Conservation (phyloP, 2,329 filamentous ascomycete species). For the Aspergillus chevalieri region DNA sequence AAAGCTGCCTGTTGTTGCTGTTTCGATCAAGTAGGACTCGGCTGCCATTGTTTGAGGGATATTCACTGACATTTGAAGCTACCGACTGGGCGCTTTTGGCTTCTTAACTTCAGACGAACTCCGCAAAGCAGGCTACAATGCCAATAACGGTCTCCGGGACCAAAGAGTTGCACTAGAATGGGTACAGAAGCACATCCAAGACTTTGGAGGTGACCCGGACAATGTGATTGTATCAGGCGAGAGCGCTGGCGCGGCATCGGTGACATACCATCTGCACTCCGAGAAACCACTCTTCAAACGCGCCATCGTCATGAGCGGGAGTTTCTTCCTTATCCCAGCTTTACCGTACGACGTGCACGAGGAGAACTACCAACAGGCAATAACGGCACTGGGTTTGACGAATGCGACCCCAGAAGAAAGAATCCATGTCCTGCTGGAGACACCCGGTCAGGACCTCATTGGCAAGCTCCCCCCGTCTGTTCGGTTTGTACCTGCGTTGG, state of each 20-base stretch:
- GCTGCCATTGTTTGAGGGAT: neutral
- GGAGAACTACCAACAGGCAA: conserved; percentile 35
- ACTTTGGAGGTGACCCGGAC: conserved; percentile 38
- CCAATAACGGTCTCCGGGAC: conserved; percentile 45
- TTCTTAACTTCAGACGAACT: conserved; percentile 47
- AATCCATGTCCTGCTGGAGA: conserved; percentile 35
- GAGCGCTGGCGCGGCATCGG: conserved; percentile 40
- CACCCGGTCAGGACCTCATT: conserved; percentile 39
- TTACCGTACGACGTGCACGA: conserved; percentile 37
- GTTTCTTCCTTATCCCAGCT: conserved; percentile 38
- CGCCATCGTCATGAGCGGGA: conserved; percentile 40
- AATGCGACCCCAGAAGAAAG: conserved; percentile 34
- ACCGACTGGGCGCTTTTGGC: conserved; percentile 41
- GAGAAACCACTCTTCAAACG: conserved; percentile 37
- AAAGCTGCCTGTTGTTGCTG: conserved; percentile 43
- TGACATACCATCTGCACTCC: conserved; percentile 30
- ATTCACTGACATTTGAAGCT: conserved; percentile 29
- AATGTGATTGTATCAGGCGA: conserved; percentile 42
- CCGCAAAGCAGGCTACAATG: conserved; percentile 38
- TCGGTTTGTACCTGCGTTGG: conserved; percentile 34
- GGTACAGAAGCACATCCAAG: conserved; percentile 35
- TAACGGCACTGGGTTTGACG: conserved; percentile 36
- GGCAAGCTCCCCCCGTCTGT: conserved; percentile 33
- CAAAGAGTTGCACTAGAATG: conserved; percentile 40
- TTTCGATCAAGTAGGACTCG: conserved; percentile 38